Base-by-base conservation (phyloP, 139 green algal genomes). In the Nannochloris sp. region DNA sequence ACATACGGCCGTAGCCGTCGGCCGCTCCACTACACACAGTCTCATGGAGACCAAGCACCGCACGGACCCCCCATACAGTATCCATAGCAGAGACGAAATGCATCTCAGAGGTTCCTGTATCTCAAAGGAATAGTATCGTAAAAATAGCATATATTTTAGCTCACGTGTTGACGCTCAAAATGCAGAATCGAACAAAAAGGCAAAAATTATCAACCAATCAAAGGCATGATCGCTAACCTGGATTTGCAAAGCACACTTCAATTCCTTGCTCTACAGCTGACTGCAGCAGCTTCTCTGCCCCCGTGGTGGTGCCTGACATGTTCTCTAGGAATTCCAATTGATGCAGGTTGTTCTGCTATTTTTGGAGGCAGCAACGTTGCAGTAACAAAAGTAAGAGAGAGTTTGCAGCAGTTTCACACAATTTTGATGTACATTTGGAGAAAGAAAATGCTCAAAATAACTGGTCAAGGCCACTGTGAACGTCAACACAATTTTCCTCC, bases 11-110 rank as follows among this genome's bases (percentile, higher is more conserved):
- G 38, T 86, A 95, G 2, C 88, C 88, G 51, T 95, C 88, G 7
- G 82, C 86, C 1, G 89, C 89, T 9, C 85, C 88, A 37, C 68
- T 76, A 61, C 75, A 85, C 3, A 96, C 89, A 6, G 75, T 93
- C 73, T 96, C 90, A 53, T 95, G 89, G 10, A 95, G 77, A 54
- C 80, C 73, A 29, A 96, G 74, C 30, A 95, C 78, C 1, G 83
- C 45, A 1, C 81, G 73, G n/a, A 95, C 73, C 15, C 64, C 58
- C 6, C 29, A 36, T 27, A 68, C 38, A n/a, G 38, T 24, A 38
- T 72, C 74, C 37, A 69, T 42, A 10, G 64, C 61, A n/a, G 67
- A 72, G 33, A 82, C 73, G 30, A 75, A 79, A 53, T 74, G 71
- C 72, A 70, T 69, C 35, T 69, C 66, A 37, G 71, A 78, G 2